These are phyloP conservation scores for Eucalyptus erythrocorys DNA, from an alignment of 345 rosid genomes.

Conservation along the genomic window DNA sequence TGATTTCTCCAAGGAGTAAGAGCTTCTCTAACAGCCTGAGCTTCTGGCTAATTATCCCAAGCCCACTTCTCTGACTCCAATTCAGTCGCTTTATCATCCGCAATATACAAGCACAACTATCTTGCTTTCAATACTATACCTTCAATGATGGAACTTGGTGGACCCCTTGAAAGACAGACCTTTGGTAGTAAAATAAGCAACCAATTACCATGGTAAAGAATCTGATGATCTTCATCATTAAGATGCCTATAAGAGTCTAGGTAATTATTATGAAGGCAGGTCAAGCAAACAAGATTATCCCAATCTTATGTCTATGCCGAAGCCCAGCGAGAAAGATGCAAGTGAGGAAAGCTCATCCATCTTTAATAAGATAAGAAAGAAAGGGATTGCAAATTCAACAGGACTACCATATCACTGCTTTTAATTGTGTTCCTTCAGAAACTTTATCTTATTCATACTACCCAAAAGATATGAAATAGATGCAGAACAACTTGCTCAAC, in stretches of 20 bases:
- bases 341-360: too few relatives aligned
- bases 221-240: not conserved
- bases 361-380: not conserved
- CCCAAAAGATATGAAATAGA: not conserved
- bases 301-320: not conserved
- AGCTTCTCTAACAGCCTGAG: conserved; percentile 59
- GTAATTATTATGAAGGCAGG: not conserved
- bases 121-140: not conserved
- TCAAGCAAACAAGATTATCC: not conserved
- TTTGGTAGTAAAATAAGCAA: too few relatives aligned
- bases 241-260: not conserved
- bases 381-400: not conserved
- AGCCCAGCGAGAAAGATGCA: not conserved
- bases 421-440: not conserved
- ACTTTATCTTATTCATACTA: not conserved
- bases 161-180: too few relatives aligned
- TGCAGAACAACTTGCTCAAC: not conserved
- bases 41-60: conserved; percentile 63
- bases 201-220: too few relatives aligned
- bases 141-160: not conserved
- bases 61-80: conserved; percentile 75
- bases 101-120: not conserved
- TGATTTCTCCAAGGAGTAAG: conserved; percentile 79
- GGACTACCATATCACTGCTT: not conserved
- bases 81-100: conserved; percentile 75